A percentile compares a stretch with the other conserved stretches of the same genome.
phyloP scores from a whole-genome alignment of 2,329 filamentous ascomycete species.

The Pseudopithomyces maydicus region DNA sequence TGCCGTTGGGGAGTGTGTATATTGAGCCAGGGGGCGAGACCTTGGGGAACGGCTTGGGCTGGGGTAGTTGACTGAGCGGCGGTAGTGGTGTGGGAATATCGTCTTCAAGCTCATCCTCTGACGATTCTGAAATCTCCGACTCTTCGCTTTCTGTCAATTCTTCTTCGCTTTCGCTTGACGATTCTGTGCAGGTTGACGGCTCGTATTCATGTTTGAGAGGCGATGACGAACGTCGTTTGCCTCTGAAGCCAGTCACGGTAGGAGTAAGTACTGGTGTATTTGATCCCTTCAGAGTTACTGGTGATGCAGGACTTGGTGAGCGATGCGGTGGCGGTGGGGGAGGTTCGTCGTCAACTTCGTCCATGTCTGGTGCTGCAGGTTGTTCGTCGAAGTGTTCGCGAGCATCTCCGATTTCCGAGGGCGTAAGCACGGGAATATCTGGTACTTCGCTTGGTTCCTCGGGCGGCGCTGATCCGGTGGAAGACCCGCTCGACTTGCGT shows the following conservation, averaged over 20 bases:
- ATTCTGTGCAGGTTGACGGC: slow-evolving; percentile 74
- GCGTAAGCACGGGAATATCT: slow-evolving; percentile 33
- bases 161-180: slow-evolving; percentile 62
- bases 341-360: slow-evolving; percentile 34
- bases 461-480: slow-evolving; percentile 32
- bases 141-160: slow-evolving; percentile 58
- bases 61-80: slow-evolving; percentile 29
- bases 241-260: slow-evolving; percentile 48
- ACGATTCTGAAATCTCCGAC: slow-evolving; percentile 55
- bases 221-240: slow-evolving; percentile 79
- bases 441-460: slow-evolving; percentile 13
- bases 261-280: slow-evolving; percentile 56
- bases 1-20: slow-evolving; percentile 51
- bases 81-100: slow-evolving; percentile 46
- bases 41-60: slow-evolving; percentile 46
- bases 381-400: slow-evolving; percentile 20
- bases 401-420: slow-evolving; percentile 34
- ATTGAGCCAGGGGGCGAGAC: slow-evolving; percentile 48
- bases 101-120: slow-evolving; percentile 63
- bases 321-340: slow-evolving; percentile 58
- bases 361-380: slow-evolving; percentile 17
- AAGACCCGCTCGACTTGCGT: slow-evolving; percentile 47
- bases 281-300: slow-evolving; percentile 50
- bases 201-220: slow-evolving; percentile 97
- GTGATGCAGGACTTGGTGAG: slow-evolving; percentile 57